Conservation (phyloP, 371 early-diverging fungal genomes). For the Mucor piriformis region DNA sequence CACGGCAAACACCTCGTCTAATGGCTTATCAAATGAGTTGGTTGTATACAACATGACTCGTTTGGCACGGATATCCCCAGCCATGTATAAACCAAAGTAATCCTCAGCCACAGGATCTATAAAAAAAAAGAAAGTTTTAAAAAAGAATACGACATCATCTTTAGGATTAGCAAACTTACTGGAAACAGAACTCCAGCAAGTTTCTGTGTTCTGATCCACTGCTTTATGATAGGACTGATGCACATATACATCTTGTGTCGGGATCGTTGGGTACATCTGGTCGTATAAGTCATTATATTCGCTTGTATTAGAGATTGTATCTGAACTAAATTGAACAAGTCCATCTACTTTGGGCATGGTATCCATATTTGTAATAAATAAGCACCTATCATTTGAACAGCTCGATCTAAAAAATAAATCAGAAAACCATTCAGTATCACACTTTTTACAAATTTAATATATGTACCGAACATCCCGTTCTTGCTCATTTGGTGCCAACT, state of each 20-base stretch:
- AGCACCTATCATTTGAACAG: slow-evolving; percentile 62
- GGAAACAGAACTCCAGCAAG: slow-evolving; percentile 59
- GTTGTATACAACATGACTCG: slow-evolving; percentile 30
- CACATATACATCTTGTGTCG: slow-evolving; percentile 31
- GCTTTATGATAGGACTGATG: slow-evolving; percentile 59
- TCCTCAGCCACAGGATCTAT: slow-evolving; percentile 30
- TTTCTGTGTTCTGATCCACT: slow-evolving; percentile 56
- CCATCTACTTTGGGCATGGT: slow-evolving; percentile 47
- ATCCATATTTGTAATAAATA: slow-evolving; percentile 59
- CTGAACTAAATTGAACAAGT: slow-evolving; percentile 26
- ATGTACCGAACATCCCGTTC: slow-evolving; percentile 30
- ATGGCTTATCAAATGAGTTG: slow-evolving; percentile 16
- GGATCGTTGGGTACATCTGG: slow-evolving; percentile 10
- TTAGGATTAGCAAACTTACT: slow-evolving; percentile 22
- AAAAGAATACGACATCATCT: not conserved
- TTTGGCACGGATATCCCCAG: slow-evolving; percentile 39
- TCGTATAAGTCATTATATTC: slow-evolving; percentile 41
- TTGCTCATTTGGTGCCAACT: slow-evolving; percentile 5
- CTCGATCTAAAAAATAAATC: slow-evolving; percentile 39
- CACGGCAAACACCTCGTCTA: slow-evolving; percentile 32
- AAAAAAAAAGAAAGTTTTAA: slow-evolving; percentile 1
- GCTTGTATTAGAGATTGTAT: slow-evolving; percentile 41
- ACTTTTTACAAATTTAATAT: too few species aligned
- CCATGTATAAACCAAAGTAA: slow-evolving; percentile 19
- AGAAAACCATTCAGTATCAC: too few species aligned